These are phyloP conservation scores for Linanthus parryae DNA, from an alignment of 148 eudicot species.

Conservation along the genomic window DNA sequence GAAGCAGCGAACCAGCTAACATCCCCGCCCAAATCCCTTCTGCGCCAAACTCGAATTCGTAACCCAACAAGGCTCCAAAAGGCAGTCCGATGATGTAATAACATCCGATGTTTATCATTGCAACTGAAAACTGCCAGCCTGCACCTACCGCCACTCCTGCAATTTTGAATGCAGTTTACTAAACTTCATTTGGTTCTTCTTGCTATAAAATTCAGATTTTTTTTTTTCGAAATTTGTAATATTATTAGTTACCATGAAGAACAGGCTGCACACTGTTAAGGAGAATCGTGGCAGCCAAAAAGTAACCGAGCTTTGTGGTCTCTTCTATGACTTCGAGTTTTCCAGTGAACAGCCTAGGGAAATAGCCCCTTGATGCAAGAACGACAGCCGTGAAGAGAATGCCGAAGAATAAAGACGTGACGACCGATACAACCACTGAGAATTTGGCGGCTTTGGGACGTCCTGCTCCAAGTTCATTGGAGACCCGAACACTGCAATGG, in stretches of 20 bases:
- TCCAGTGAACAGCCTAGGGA: conserved; percentile 28
- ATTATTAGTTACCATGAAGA: conserved; percentile 40
- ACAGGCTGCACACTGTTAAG: conserved; percentile 42
- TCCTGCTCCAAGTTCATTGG: conserved; percentile 59
- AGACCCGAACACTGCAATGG: conserved; percentile 46
- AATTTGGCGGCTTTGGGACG: conserved; percentile 45
- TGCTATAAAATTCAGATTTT: no score
- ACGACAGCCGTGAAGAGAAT: conserved; percentile 18
- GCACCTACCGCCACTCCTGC: conserved; percentile 62
- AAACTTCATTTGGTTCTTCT: not conserved
- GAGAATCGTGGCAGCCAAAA: conserved; percentile 34
- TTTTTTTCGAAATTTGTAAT: no score
- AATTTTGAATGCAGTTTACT: not conserved
- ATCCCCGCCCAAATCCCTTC: conserved; percentile 47
- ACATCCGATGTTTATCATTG: conserved; percentile 23
- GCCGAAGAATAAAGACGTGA: conserved; percentile 34
- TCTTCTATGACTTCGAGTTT: conserved; percentile 24
- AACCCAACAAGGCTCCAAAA: conserved; percentile 39
- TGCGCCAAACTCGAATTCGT: conserved; percentile 24
- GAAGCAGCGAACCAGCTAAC: conserved; percentile 39
- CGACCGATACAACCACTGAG: conserved; percentile 20
- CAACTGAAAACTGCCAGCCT: conserved; percentile 42
- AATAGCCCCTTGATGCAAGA: conserved; percentile 18
- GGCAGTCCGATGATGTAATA: conserved; percentile 43
- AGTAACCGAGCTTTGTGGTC: conserved; percentile 29